Base-by-base conservation (phyloP, 208 protist genomes). In the Acanthamoeba rhysodes region DNA sequence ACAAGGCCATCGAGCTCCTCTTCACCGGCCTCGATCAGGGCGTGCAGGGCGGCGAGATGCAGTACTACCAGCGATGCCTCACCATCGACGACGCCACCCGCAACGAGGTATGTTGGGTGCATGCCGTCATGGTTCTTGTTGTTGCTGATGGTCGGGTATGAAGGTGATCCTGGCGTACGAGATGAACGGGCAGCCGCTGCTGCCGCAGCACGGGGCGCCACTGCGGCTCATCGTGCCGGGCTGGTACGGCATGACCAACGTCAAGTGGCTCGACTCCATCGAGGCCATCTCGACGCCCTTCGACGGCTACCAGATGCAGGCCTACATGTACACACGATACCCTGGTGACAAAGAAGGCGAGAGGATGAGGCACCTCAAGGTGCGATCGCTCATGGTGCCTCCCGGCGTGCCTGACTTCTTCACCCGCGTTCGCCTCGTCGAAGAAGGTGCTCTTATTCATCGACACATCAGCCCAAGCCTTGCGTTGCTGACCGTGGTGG, bases 141-240 rank as follows among this genome's bases (percentile, higher is more conserved):
- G n/a, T n/a, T 41, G 37, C 5, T 50, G 50, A 92, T 62, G 85
- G 34, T 10, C 48, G 95, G 64, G 0, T 0, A 92, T 91, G 53
- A 97, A 98, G 90, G 97, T 98, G 70, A 82, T 98, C 16, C 41
- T 98, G 6, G 98, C 98, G 20, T 98, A 96, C 64, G 95, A 98
- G 96, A 98, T 98, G 98, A 98, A 98, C 96, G 98, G 97, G 10
- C 74, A 96, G 87, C 70, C 93, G 16, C 78, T 98, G 41, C 97
- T 97, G 16, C 85, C 45, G 12, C 97, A 98, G 85, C 97, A 98
- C 94, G 98, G 98, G 34, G 97, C 95, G 93, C 98, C 98, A 9
- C 80, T 98, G 50, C 97, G 98, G 16, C 66, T 93, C 29, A 93
- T 93, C 66, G 87, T 93, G 32, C 87, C 87, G 6, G 87, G 87